phyloP scores from a whole-genome alignment of 169 alveolate genomes.

The Plasmodium inui region DNA sequence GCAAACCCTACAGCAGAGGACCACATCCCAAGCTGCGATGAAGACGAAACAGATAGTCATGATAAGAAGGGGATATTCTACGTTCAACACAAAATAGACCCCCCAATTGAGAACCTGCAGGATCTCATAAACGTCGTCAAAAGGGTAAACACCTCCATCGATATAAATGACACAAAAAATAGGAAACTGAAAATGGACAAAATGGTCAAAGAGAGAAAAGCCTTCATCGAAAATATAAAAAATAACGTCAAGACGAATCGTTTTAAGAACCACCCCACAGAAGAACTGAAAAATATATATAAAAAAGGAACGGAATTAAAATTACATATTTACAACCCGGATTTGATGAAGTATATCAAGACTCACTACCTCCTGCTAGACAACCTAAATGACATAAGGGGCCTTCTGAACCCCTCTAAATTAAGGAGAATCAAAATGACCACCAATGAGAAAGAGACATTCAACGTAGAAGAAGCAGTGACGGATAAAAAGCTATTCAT shows the following conservation, averaged over 20 bases:
- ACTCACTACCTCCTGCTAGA: slow-evolving; percentile 10
- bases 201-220: slow-evolving; percentile 51
- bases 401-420: background rate
- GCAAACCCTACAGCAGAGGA: background rate
- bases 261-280: slow-evolving; percentile 13
- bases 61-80: background rate
- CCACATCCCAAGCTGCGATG: background rate
- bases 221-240: slow-evolving; percentile 45
- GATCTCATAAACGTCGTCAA: slow-evolving; percentile 44
- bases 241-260: slow-evolving; percentile 12
- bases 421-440: slow-evolving; percentile 23
- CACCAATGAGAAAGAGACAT: background rate
- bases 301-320: slow-evolving; percentile 22
- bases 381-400: slow-evolving; percentile 31
- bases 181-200: slow-evolving; percentile 18
- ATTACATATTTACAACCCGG: slow-evolving; percentile 27
- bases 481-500: slow-evolving; percentile 18
- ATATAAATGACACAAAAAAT: slow-evolving; percentile 7
- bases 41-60: background rate
- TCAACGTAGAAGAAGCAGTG: slow-evolving; percentile 18
- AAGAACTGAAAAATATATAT: slow-evolving; percentile 49
- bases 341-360: slow-evolving; percentile 26
- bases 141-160: background rate
- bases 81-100: background rate
- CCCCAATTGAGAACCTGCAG: slow-evolving; percentile 11